phyloP scores from a whole-genome alignment of 306 rosid species.

The Psophocarpus tetragonolobus region DNA sequence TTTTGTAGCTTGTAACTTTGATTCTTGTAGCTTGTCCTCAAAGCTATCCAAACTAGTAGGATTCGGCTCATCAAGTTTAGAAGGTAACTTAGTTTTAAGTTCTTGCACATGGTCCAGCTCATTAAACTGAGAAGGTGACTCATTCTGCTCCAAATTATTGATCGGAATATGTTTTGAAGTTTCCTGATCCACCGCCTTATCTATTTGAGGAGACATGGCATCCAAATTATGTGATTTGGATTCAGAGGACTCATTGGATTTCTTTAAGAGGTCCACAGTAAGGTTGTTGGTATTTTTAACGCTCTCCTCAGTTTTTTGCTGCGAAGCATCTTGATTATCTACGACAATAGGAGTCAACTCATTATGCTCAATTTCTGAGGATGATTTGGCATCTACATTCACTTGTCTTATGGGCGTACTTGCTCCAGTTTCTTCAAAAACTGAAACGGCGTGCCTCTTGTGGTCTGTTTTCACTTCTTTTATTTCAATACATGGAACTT shows the following conservation, averaged over 20 bases:
- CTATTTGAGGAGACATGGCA: conserved; percentile 32
- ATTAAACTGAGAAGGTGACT: conserved; percentile 8
- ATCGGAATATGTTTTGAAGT: conserved; percentile 24
- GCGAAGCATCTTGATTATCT: conserved; percentile 42
- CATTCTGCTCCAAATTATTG: conserved; percentile 40
- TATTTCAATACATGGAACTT: conserved; percentile 54
- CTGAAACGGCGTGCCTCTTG: conserved; percentile 17
- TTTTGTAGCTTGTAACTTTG: conserved; percentile 34
- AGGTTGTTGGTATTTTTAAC: conserved; percentile 47
- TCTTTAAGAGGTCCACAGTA: conserved; percentile 47
- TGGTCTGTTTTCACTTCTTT: conserved; percentile 38
- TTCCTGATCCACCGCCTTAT: conserved; percentile 41
- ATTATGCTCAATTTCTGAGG: conserved; percentile 33
- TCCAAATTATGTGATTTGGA: conserved; percentile 35
- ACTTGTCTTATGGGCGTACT: conserved; percentile 12
- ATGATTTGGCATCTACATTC: conserved; percentile 26
- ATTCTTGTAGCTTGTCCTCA: conserved; percentile 27
- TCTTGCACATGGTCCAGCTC: conserved; percentile 22
- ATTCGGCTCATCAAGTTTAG: conserved; percentile 32
- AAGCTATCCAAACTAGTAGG: conserved; percentile 20
- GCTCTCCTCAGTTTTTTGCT: conserved; percentile 41
- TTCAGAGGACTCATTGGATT: conserved; percentile 45
- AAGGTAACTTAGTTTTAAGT: neutral
- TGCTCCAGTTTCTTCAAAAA: conserved; percentile 45
- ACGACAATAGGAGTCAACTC: conserved; percentile 25